Evolutionary conservation across 352 stramenopile species (phyloP).

Genomic region (Pythium plurisporium): DNA sequence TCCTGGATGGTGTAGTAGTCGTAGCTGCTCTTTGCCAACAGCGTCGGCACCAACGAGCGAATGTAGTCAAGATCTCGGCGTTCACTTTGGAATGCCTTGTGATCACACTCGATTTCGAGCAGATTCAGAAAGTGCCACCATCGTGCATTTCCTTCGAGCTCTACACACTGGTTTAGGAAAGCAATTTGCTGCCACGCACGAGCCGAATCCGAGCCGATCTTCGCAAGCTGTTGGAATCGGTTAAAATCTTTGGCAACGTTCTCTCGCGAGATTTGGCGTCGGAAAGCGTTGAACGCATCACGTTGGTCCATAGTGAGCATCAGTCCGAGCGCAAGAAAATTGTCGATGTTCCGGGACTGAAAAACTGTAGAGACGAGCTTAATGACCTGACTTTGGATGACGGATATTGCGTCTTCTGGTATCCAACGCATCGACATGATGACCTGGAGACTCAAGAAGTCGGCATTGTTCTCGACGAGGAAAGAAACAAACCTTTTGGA

Average conservation of each 20-base stretch:
- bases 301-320: conserved; percentile 77
- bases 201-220: conserved; percentile 66
- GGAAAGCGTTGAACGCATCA: conserved; percentile 67
- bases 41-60: conserved; percentile 47
- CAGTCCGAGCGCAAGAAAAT: conserved; percentile 53
- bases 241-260: conserved; percentile 81
- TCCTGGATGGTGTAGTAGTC: conserved; percentile 80
- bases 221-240: conserved; percentile 69
- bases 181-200: conserved; percentile 76
- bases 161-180: conserved; percentile 76
- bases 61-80: conserved; percentile 66
- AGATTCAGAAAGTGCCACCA: conserved; percentile 83
- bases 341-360: conserved; percentile 70
- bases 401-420: conserved; percentile 41
- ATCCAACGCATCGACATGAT: conserved; percentile 58
- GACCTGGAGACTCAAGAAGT: conserved; percentile 59
- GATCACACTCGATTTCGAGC: conserved; percentile 70
- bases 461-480: conserved; percentile 55
- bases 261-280: conserved; percentile 71
- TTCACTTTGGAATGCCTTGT: conserved; percentile 73
- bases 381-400: conserved; percentile 44
- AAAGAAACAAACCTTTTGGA: conserved; percentile 70
- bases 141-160: conserved; percentile 73
- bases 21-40: conserved; percentile 65
- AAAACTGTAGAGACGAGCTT: conserved; percentile 68